Conservation (phyloP, 768 basidiomycete genomes). For the Melanogaster broomeanus region DNA sequence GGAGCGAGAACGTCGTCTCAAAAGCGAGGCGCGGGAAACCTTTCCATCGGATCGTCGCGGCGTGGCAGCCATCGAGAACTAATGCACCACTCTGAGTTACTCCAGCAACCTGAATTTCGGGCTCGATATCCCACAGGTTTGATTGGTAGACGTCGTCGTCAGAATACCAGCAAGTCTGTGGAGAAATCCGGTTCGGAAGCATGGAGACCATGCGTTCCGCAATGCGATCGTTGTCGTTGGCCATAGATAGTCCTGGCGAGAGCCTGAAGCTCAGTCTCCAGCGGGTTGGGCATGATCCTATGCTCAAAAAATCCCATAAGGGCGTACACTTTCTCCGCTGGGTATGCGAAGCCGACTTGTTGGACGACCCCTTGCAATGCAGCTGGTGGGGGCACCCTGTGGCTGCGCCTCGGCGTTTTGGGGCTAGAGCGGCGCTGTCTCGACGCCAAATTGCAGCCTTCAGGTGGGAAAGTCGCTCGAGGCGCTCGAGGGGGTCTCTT, state of each 20-base stretch:
- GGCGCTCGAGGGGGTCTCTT: conserved; percentile 16
- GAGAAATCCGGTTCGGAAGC: conserved; percentile 3
- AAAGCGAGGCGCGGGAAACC: conserved; percentile 16
- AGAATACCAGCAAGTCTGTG: conserved; percentile 15
- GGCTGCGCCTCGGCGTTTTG: neutral
- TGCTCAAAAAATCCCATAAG: conserved; percentile 26
- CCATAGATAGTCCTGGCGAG: conserved; percentile 21
- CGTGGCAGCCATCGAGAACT: conserved; percentile 18
- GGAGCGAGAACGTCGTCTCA: conserved; percentile 6
- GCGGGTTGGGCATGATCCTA: conserved; percentile 13
- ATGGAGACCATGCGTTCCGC: conserved; percentile 23
- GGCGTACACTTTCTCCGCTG: conserved; percentile 20
- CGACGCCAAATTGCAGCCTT: conserved; percentile 22
- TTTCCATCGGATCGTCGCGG: conserved; percentile 22
- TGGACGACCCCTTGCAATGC: neutral
- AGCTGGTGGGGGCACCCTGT: neutral
- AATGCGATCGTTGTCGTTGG: conserved; percentile 23
- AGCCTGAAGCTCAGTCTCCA: conserved; percentile 15
- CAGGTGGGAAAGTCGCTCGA: conserved; percentile 15
- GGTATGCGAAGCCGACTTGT: conserved; percentile 7
- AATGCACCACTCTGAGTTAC: conserved; percentile 15
- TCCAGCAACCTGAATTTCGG: conserved; percentile 20
- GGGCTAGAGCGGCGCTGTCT: conserved; percentile 12
- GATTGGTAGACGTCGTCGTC: conserved; percentile 16
- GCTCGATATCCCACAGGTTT: conserved; percentile 18